These are phyloP conservation scores for Remersonia thermophila DNA, from an alignment of 2,329 filamentous ascomycete species.

Conservation along the genomic window DNA sequence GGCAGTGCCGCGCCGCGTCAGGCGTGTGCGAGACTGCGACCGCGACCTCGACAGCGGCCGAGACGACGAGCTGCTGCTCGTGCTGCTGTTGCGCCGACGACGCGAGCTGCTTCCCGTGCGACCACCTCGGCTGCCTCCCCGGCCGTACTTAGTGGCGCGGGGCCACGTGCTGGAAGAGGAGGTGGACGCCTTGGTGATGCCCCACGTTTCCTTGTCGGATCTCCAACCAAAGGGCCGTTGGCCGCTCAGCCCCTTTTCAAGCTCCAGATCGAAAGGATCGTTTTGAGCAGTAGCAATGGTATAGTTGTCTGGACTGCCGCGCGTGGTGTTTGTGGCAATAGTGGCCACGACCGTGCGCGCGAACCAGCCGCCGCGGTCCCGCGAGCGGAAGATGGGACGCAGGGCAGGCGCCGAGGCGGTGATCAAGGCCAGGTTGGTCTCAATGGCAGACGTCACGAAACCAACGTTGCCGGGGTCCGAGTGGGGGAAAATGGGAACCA, in stretches of 20 bases:
- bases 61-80: too few relatives aligned
- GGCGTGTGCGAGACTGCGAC: too few relatives aligned
- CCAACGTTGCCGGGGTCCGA: slow-evolving; percentile 21
- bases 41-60: too few relatives aligned
- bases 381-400: slow-evolving; percentile 24
- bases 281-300: neutral
- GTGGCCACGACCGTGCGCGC: slow-evolving; percentile 13
- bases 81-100: too few relatives aligned
- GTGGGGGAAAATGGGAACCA: slow-evolving; percentile 15
- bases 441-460: slow-evolving; percentile 26
- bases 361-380: slow-evolving; percentile 22
- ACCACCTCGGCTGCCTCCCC: too few relatives aligned
- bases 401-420: slow-evolving; percentile 30
- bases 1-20: too few relatives aligned
- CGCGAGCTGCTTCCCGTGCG: too few relatives aligned
- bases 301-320: neutral
- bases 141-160: too few relatives aligned
- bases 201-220: too few relatives aligned
- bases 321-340: slow-evolving; percentile 14
- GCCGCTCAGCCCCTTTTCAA: slow-evolving; percentile 13
- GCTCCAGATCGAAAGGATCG: slow-evolving; percentile 5
- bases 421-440: slow-evolving; percentile 31
- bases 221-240: slow-evolving; percentile 14
- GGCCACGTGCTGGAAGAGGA: too few relatives aligned
- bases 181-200: too few relatives aligned